Evolutionary conservation across 1,284 basidiomycete genomes (phyloP), one percentile per base, ranked within the genome.

Genomic region (Uromyces viciae-fabae): DNA sequence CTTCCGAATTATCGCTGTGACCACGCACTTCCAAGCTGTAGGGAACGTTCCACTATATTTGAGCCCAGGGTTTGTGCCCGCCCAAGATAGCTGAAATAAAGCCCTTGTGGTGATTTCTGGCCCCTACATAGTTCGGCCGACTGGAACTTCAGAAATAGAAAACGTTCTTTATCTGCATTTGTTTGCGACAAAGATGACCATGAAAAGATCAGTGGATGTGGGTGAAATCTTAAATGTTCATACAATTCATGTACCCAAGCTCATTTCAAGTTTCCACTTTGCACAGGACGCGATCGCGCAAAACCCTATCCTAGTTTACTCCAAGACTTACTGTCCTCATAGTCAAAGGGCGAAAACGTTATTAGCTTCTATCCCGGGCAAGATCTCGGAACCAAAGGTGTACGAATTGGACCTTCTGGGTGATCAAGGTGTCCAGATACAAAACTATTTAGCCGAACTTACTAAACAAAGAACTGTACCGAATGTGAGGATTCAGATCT

Each of bases 251-350:
- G 38, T 31, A 36, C 62, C 22, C 25, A 2, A 8, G 2, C 25
- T 5, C 3, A 33, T 2, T 14, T 36, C n/a, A 1, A 7, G 14
- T 38, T 66, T 36, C 11, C n/a, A 1, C 5, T 36, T 66, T 4
- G 31, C 52, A 38, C 58, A 75, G 74, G 56, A 75, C 22, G 60
- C 60, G 25, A 76, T 76, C 58, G 31, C 19, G 15, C n/a, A 15
- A 5, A 1, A 49, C 25, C 8, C 36, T n/a, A 66, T 78, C 43
- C 46, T 78, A 14, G 64, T 78, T 28, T 78, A 78, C 43, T 78
- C 75, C 3, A 78, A 78, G 43, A 46, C 28, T 25, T 78, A 78
- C 54, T 78, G 75, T 49, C 75, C 75, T 19, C 54, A 78, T 36
- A 64, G 62, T 42, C 19, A 28, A n/a, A 28, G 64, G 9, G 75